These are phyloP conservation scores for Mortierella sp. DNA, from an alignment of 371 early-diverging fungal species.

Conservation along the genomic window DNA sequence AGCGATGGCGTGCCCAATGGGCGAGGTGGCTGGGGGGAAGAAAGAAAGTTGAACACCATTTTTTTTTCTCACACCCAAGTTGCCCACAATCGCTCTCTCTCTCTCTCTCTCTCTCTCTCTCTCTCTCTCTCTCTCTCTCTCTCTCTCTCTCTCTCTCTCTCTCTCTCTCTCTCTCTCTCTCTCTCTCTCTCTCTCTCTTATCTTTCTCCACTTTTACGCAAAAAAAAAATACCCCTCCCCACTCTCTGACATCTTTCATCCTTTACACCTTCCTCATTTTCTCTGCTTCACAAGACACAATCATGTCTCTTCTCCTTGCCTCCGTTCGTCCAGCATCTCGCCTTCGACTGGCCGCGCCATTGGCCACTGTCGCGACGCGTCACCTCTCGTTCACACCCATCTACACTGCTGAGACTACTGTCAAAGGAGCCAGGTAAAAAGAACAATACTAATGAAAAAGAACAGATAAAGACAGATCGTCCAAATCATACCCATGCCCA, in stretches of 20 bases:
- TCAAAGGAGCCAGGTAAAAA: slow-evolving; percentile 56
- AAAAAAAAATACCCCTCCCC: background rate
- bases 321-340: slow-evolving; percentile 32
- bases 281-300: background rate
- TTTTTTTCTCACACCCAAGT: no score
- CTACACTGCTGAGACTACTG: slow-evolving; percentile 59
- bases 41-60: background rate
- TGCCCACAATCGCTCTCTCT: no score
- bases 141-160: no score
- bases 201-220: background rate
- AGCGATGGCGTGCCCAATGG: slow-evolving; percentile 7
- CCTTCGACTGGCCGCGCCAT: slow-evolving; percentile 25
- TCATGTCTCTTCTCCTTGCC: slow-evolving; percentile 38
- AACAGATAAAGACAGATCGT: no score
- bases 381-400: slow-evolving; percentile 57
- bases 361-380: slow-evolving; percentile 35
- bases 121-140: no score
- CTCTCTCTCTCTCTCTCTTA: background rate
- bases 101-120: no score
- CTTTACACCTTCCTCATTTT: background rate
- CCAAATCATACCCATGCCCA: no score
- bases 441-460: no score
- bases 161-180: no score
- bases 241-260: background rate
- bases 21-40: background rate